phyloP scores from a whole-genome alignment of 2,329 filamentous ascomycete genomes.

The Aspergillus quadrilineatus region DNA sequence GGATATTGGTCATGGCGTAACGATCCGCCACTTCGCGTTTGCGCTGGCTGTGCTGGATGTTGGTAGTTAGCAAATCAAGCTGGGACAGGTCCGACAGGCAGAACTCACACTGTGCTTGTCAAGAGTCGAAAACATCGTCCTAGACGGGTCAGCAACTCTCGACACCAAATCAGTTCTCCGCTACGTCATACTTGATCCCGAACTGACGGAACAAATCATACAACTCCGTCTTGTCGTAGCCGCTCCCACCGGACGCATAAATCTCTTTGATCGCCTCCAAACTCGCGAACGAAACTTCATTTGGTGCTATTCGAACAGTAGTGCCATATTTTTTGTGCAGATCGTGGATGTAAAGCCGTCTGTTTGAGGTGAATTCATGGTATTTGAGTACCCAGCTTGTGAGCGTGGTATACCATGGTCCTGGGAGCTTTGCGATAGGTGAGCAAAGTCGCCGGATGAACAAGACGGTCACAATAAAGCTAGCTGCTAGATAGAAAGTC shows the following conservation, averaged over 20 bases:
- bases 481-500: slow-evolving; percentile 1
- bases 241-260: slow-evolving; percentile 35
- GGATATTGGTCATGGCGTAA: slow-evolving; percentile 68
- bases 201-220: slow-evolving; percentile 38
- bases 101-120: slow-evolving; percentile 13
- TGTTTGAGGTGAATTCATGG: slow-evolving; percentile 30
- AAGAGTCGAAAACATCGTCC: slow-evolving; percentile 22
- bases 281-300: slow-evolving; percentile 32
- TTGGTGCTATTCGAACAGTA: slow-evolving; percentile 30
- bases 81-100: neutral
- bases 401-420: slow-evolving; percentile 30
- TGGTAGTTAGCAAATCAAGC: neutral
- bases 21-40: slow-evolving; percentile 65
- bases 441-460: neutral
- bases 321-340: slow-evolving; percentile 30
- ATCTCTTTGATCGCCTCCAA: slow-evolving; percentile 33
- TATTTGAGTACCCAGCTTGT: slow-evolving; percentile 33
- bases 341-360: slow-evolving; percentile 30
- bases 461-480: neutral
- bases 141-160: neutral
- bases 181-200: slow-evolving; percentile 23
- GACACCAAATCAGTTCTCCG: no score
- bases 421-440: slow-evolving; percentile 24
- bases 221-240: slow-evolving; percentile 39
- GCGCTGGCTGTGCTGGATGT: slow-evolving; percentile 58